phyloP scores from a whole-genome alignment of 2,329 filamentous ascomycete species.

The Fusarium musae region DNA sequence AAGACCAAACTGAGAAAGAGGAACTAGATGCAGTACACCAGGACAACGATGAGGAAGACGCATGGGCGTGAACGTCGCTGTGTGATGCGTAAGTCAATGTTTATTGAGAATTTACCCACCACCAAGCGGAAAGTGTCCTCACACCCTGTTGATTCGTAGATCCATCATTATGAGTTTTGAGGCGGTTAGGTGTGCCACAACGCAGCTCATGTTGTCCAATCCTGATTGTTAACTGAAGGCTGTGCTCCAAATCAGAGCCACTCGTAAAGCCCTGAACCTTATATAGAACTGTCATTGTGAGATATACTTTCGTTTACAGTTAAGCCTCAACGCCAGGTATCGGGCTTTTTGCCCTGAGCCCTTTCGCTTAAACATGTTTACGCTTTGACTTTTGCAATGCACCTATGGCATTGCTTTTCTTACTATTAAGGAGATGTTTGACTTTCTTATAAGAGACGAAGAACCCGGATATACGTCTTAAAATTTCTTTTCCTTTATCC shows the following conservation, averaged over 20 bases:
- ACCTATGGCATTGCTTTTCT: no score
- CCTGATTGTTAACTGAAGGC: not conserved
- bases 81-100: rapidly evolving
- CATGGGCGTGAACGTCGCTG: rapidly evolving
- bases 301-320: not conserved
- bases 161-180: rapidly evolving
- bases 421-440: rapidly evolving
- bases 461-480: rapidly evolving
- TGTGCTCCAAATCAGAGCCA: no score
- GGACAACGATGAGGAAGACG: not conserved
- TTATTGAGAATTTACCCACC: no score
- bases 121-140: rapidly evolving
- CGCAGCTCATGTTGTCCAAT: no score
- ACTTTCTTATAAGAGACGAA: not conserved
- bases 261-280: no score
- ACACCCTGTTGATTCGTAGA: rapidly evolving
- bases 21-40: not conserved
- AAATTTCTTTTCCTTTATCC: not conserved
- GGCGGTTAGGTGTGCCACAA: no score
- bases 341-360: not conserved
- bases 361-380: not conserved
- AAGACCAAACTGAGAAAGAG: not conserved
- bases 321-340: not conserved
- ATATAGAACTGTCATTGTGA: no score
- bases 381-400: rapidly evolving